Conservation (phyloP, 1,139 yeast genomes). For the Spencermartinsiella ligniputridi region DNA sequence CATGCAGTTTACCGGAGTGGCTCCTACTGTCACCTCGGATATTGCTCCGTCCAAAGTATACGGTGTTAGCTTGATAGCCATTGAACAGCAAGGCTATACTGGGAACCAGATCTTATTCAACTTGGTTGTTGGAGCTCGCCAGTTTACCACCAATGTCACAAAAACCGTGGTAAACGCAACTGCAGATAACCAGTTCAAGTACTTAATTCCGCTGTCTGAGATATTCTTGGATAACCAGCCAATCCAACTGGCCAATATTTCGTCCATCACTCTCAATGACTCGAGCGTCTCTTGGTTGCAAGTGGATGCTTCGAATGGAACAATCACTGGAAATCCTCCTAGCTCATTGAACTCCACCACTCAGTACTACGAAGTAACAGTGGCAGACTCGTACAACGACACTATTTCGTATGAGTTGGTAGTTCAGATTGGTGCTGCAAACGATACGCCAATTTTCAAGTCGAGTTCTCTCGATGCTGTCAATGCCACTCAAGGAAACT, state of each 20-base stretch:
- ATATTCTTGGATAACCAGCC: constrained; percentile 56
- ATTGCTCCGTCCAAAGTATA: constrained; percentile 83
- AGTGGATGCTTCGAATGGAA: constrained; percentile 40
- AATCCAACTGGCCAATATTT: constrained; percentile 50
- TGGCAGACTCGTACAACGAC: constrained; percentile 63
- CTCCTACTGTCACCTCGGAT: constrained; percentile 78
- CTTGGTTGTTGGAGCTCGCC: constrained; percentile 83
- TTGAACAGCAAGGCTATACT: constrained; percentile 72
- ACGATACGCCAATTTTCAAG: constrained; percentile 25
- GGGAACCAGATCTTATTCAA: constrained; percentile 68
- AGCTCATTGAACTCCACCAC: constrained; percentile 41
- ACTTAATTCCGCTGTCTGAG: constrained; percentile 55
- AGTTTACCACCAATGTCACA: constrained; percentile 58
- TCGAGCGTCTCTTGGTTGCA: constrained; percentile 59
- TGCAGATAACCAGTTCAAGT: constrained; percentile 48
- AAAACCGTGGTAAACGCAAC: constrained; percentile 55
- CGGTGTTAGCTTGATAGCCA: constrained; percentile 69
- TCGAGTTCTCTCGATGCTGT: constrained; percentile 32
- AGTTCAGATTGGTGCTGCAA: constrained; percentile 36
- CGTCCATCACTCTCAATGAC: constrained; percentile 44
- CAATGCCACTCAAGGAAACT: constrained; percentile 63
- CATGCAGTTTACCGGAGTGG: constrained; percentile 76
- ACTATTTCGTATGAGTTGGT: constrained; percentile 55
- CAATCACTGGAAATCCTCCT: constrained; percentile 50
- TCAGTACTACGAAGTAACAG: constrained; percentile 47